Evolutionary conservation across 805 yeast species (phyloP).

Genomic region (Yarrowia sp.): DNA sequence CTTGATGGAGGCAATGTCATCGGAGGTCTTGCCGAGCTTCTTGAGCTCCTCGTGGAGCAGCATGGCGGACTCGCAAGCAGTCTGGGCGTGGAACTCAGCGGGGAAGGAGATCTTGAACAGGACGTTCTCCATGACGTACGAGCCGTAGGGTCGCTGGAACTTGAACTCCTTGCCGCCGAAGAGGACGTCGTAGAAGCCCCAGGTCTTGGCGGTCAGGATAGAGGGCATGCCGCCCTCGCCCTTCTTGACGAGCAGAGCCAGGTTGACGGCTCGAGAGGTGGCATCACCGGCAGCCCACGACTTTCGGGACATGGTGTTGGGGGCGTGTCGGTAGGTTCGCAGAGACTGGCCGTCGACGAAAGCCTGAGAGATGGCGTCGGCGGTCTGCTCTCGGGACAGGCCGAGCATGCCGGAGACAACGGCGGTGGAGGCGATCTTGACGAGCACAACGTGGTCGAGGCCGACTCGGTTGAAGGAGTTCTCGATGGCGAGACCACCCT

Average conservation of each 20-base stretch:
- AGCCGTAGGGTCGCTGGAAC: constrained; percentile 54
- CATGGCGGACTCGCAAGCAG: constrained; percentile 60
- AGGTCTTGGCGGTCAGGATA: constrained; percentile 53
- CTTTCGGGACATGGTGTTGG: constrained; percentile 61
- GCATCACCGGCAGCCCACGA: constrained; percentile 73
- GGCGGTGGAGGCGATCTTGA: constrained; percentile 60
- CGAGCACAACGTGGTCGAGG: constrained; percentile 57
- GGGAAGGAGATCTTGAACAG: constrained; percentile 62
- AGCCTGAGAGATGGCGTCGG: constrained; percentile 57
- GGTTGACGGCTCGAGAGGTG: constrained; percentile 55
- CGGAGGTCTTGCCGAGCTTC: constrained; percentile 45
- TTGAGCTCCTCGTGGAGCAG: constrained; percentile 43
- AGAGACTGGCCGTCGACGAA: constrained; percentile 59
- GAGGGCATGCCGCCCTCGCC: constrained; percentile 60
- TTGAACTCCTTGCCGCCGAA: constrained; percentile 52
- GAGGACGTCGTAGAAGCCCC: constrained; percentile 66
- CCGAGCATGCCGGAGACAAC: constrained; percentile 58
- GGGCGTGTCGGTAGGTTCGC: constrained; percentile 63
- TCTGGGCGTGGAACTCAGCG: constrained; percentile 65
- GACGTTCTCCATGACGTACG: constrained; percentile 63
- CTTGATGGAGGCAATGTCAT: constrained; percentile 50
- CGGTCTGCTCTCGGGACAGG: constrained; percentile 49
- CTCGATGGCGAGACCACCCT: constrained; percentile 57
- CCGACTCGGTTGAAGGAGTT: constrained; percentile 61
- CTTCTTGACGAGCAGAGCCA: constrained; percentile 51